Base-by-base conservation (phyloP, 2,329 filamentous ascomycete species). In the Penicillium sp. region DNA sequence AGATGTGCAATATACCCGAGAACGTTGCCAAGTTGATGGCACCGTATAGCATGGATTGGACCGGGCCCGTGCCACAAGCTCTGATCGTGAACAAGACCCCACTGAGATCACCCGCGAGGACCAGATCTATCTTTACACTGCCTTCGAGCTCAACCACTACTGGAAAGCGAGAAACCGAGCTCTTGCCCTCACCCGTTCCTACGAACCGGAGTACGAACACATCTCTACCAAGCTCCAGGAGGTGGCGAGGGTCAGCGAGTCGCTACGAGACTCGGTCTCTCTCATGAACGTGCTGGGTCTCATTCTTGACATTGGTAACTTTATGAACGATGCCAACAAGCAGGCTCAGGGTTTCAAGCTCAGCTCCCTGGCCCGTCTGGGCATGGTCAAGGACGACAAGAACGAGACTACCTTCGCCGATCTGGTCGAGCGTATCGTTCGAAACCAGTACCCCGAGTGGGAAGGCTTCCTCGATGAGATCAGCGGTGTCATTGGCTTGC, bases 261-360 rank as follows among this genome's bases (percentile, higher is more conserved):
- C 91, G 9, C 79, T 99, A 51, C 86, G 93, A 45, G 92, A 96
- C 70, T 97, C 92, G 1, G 91, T 96, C 24, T 89, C 91, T 24
- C 78, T 99, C 66, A 96, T 97, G 88, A 97, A 96, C 62, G 92
- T 99, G 44, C 85, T 99, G 53, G 92, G 93, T 55, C 83, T 97
- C 58, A 99, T 99, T 74, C 80, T 99, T 66, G 93, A 97, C 73
- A 96, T 99, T 69, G 94, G 94, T 74, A 99, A 99, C 75, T 99
- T 96, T 82, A 99, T 99, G 94, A 99, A 99, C 80, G 94, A 97
- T 71, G 89, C 92, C 52, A 97, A 97, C 78, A 99, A 99, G 79
- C 94, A 97, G 77, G 94, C 94, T 4, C 90, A 89, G 54, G 94
- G 94, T 59, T 99, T 99, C 87, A 99, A 99, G 79, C 85, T 99